A percentile compares a stretch with the other conserved stretches of the same genome.
Evolutionary conservation across 495 filamentous ascomycete genomes (phyloP).

Genomic region (Bryoglossum gracile): DNA sequence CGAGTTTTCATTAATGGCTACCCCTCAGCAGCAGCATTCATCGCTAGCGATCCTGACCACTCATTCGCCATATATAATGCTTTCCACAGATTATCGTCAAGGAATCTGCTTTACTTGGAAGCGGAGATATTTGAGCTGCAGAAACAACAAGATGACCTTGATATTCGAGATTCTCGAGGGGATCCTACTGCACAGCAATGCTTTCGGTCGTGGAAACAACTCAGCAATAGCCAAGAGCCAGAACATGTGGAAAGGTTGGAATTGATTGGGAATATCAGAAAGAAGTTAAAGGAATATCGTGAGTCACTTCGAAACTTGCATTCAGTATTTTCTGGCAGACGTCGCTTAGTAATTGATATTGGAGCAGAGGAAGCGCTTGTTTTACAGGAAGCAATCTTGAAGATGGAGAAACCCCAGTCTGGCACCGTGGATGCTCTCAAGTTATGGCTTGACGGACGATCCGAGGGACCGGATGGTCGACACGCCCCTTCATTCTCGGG

Average conservation of each 20-base stretch:
- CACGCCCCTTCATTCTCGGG: neutral
- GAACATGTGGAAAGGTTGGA: conserved; percentile 1
- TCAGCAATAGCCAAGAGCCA: neutral
- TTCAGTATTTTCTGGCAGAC: neutral
- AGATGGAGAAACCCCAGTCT: conserved; percentile 1
- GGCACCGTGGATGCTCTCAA: conserved; percentile 1
- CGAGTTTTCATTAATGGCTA: neutral
- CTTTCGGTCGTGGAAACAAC: neutral
- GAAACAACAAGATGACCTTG: neutral
- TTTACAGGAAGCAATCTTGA: neutral
- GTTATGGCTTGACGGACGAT: neutral
- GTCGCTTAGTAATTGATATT: neutral
- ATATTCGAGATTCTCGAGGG: neutral
- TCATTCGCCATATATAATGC: neutral
- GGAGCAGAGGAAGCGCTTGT: neutral
- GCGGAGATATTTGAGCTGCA: conserved; percentile 4
- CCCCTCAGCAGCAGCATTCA: conserved; percentile 1
- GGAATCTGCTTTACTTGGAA: conserved; percentile 10
- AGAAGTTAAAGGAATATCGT: conserved; percentile 4
- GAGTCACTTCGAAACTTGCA: neutral
- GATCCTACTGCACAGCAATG: conserved; percentile 1
- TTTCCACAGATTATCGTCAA: neutral
- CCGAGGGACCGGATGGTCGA: conserved; percentile 2
- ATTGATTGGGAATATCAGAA: conserved; percentile 3
- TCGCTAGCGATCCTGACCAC: conserved; percentile 1